Base-by-base conservation (phyloP, 2,329 filamentous ascomycete genomes). In the Aaosphaeria arxii region DNA sequence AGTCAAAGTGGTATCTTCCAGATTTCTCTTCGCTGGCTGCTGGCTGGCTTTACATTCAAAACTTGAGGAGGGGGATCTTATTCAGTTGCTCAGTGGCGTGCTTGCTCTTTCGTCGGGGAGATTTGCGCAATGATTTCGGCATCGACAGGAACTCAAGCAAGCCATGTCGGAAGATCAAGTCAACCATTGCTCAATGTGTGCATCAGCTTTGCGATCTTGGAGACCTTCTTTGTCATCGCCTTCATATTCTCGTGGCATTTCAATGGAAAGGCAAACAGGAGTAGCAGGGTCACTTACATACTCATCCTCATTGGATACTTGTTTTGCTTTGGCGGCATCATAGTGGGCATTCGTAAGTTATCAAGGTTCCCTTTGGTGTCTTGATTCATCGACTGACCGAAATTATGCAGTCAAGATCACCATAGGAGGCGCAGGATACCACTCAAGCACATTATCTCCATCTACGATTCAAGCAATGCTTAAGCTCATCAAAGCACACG, bases 221-320 rank as follows among this genome's bases (percentile, higher is more conserved):
- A 58, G 36, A 58, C 57, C 2, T 45, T 56, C 30, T 56, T 59
- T 42, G 46, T 59, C 29, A 50, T 53, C 30, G 47, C 50, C 2
- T 59, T 58, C 43, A 35, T 58, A 30, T 49, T 58, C 7, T 59
- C 57, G 5, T 55, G 55, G 55, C 49, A 56, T 40, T 52, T 49
- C 45, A 59, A 58, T 44, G 51, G 33, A 17, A 48, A 45, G 40
- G 53, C 40, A 40, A 54, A 32, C 43, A 50, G 49, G 30, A 54
- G 51, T 17, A 52, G 41, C 38, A 52, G 49, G 24, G 41, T 46
- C 1, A 46, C 55, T 3, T 53, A 48, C 30, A 40, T 36, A 29
- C 39, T 58, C 7, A 51, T 59, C 1, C 42, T 58, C 11, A 17
- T 49, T 4, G 53, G 48, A 28, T 59, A 58, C 32, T 33, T 58